Evolutionary conservation across 352 stramenopile species (phyloP), one percentile per base, ranked within the genome.

Genomic region (Pythium apleroticum): DNA sequence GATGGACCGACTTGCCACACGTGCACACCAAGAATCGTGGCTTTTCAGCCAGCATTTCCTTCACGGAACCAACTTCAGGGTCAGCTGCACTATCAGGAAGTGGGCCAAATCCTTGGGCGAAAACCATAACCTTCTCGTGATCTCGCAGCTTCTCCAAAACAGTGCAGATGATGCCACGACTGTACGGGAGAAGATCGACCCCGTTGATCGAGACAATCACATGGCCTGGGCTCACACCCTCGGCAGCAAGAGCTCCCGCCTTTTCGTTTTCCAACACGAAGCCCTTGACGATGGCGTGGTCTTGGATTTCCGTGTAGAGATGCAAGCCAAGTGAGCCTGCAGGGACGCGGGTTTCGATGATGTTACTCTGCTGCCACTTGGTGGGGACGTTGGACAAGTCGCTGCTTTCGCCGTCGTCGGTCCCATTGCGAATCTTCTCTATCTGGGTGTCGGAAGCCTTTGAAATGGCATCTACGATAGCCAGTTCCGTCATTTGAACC

Each of bases 271-370:
- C 82, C 9, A 75, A 48, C 3, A 81, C 77, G 63, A 88, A 88
- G 0, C 73, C 79, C 37, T 84, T 78, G 0, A 91, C 74, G 4
- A 91, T 66, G 0, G 78, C 81, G 27, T 84, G 75, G 37, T 84
- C 54, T 31, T 84, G 69, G 19, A 87, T 65, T 37, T 89, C 80
- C 14, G 76, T 83, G 56, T 71, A 80, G 10, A 93, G 64, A 56
- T 88, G 78, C 12, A 93, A 55, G 17, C 81, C 81, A 27, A 93
- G 65, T 2, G 84, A 77, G 7, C 81, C 84, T 28, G 75, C 37
- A 31, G 69, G 67, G 28, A 87, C 69, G 1, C 28, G 27, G 20
- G 80, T 73, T 39, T 87, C 52, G 27, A 89, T 54, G 14, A 73
- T 33, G 52, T 81, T 71, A 11, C 8, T 71, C 14, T 57, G 59